Percentiles rank a stretch among this genome's conserved stretches.
phyloP scores from a whole-genome alignment of 306 rosid species.

The Fagus crenata region DNA sequence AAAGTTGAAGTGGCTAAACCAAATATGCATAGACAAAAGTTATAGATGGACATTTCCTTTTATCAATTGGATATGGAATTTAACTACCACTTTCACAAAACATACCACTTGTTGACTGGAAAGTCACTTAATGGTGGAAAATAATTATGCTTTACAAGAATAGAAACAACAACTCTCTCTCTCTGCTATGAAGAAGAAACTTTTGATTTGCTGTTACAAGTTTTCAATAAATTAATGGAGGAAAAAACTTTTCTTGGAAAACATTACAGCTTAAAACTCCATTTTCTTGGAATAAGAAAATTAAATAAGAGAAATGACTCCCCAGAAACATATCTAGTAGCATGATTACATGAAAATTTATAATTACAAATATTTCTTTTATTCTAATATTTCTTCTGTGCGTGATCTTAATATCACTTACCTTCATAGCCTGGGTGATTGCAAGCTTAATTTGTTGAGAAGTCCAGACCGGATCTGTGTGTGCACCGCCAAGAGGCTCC shows the following conservation, averaged over 20 bases:
- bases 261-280: neutral
- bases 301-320: neutral
- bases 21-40: neutral
- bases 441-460: conserved; percentile 59
- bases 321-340: neutral
- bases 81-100: no score
- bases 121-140: no score
- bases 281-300: neutral
- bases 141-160: no score
- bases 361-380: neutral
- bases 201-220: no score
- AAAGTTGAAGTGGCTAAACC: neutral
- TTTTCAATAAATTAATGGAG: no score
- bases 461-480: conserved; percentile 58
- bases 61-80: neutral
- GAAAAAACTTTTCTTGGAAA: no score
- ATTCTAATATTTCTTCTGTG: neutral
- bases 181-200: no score
- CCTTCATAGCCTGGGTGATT: conserved; percentile 53
- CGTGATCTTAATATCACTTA: conserved; percentile 16
- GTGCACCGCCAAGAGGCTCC: conserved; percentile 77
- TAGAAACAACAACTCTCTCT: no score
- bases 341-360: neutral
- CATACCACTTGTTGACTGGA: no score
- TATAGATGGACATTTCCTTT: neutral